Percentiles rank a stretch among this genome's conserved stretches.
Conservation (phyloP, 2,329 filamentous ascomycete species). For the Sporothrix humicola region DNA sequence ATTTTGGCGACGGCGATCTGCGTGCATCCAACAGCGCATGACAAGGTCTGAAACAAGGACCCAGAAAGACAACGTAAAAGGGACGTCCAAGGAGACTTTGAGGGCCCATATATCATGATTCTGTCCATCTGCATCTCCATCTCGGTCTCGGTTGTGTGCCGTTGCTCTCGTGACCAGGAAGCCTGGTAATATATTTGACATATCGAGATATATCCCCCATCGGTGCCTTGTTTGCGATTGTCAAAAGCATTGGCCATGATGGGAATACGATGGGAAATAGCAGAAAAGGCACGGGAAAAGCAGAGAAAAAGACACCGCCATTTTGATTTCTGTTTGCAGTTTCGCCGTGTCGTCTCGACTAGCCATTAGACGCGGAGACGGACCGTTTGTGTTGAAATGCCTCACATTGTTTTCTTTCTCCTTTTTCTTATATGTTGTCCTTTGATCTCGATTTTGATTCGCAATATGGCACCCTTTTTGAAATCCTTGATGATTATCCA, state of each 20-base stretch:
- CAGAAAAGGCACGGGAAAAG: neutral
- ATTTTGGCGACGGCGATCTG: conserved; percentile 18
- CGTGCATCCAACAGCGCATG: conserved; percentile 23
- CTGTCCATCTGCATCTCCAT: neutral
- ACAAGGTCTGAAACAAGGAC: conserved; percentile 29
- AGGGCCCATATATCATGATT: no score
- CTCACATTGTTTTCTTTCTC: neutral
- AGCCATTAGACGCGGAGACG: neutral
- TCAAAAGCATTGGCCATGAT: neutral
- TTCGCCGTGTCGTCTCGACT: conserved; percentile 8
- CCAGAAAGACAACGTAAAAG: neutral
- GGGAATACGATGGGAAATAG: neutral
- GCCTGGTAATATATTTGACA: no score
- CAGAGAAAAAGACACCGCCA: conserved; percentile 2
- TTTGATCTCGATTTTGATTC: no score
- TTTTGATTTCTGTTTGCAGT: neutral
- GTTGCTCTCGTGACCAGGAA: neutral
- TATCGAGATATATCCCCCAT: neutral
- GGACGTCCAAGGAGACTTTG: neutral
- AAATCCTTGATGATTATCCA: neutral
- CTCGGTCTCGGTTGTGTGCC: neutral
- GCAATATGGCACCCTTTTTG: no score
- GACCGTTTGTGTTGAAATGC: conserved; percentile 1
- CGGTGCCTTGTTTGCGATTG: neutral
- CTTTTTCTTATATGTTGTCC: neutral